These are phyloP conservation scores for Aspergillus phoenicis DNA, from an alignment of 2,329 filamentous ascomycete species.

Conservation along the genomic window DNA sequence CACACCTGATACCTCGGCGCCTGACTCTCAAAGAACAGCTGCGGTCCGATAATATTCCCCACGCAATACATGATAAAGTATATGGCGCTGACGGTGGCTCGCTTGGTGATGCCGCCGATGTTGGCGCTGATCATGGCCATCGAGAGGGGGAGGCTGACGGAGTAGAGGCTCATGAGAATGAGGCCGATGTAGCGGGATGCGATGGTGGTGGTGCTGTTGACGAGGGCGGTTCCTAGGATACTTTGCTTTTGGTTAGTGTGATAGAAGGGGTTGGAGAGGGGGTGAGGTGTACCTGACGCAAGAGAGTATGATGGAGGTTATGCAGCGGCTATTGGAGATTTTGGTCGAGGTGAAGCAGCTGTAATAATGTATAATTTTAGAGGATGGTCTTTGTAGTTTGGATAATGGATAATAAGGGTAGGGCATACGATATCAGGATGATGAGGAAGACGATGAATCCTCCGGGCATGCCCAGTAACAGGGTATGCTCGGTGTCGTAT, in stretches of 20 bases:
- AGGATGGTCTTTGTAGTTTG: background rate
- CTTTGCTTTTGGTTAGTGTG: slow-evolving; percentile 8
- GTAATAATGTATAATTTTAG: background rate
- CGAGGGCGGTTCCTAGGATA: slow-evolving; percentile 27
- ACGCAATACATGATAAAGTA: slow-evolving; percentile 48
- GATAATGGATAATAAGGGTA: background rate
- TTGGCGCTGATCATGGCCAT: slow-evolving; percentile 50
- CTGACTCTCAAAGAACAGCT: slow-evolving; percentile 46
- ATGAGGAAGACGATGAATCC: slow-evolving; percentile 32
- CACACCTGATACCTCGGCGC: slow-evolving; percentile 39
- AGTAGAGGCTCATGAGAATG: slow-evolving; percentile 39
- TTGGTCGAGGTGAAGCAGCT: slow-evolving; percentile 13
- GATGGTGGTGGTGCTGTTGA: slow-evolving; percentile 23
- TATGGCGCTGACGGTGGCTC: slow-evolving; percentile 50
- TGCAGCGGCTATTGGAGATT: slow-evolving; percentile 15
- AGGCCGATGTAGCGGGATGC: slow-evolving; percentile 20
- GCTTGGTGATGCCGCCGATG: slow-evolving; percentile 53
- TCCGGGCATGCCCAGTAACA: slow-evolving; percentile 47
- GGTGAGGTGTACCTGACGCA: slow-evolving; percentile 5
- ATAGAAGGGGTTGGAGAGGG: background rate
- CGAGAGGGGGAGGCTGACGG: slow-evolving; percentile 39
- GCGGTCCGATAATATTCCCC: slow-evolving; percentile 50
- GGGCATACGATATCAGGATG: slow-evolving; percentile 5
- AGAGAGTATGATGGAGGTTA: slow-evolving; percentile 21
- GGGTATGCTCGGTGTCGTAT: slow-evolving; percentile 41